A percentile compares a stretch with the other conserved stretches of the same genome.
Evolutionary conservation across 139 green algal genomes (phyloP).

Genomic region (Chlamydomonas sphaeroides): DNA sequence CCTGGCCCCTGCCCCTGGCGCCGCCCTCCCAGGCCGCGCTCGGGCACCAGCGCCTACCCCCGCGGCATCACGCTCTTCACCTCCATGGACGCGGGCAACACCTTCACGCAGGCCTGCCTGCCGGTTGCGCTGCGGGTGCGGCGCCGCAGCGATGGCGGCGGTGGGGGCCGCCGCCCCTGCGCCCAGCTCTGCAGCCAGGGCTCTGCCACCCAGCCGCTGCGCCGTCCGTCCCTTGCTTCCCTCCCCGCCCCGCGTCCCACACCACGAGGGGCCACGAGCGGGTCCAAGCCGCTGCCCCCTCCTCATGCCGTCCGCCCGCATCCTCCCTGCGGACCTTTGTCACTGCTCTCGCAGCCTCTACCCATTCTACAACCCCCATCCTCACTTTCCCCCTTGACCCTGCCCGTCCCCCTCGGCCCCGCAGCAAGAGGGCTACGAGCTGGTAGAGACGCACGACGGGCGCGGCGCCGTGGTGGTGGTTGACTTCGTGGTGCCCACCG

Average conservation of each 20-base stretch:
- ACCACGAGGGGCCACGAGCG: too few relatives aligned
- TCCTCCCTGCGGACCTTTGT: too few relatives aligned
- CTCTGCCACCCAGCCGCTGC: too few relatives aligned
- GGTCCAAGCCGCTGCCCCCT: too few relatives aligned
- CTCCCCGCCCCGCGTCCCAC: too few relatives aligned
- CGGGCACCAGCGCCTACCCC: not conserved
- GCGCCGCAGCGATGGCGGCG: not conserved
- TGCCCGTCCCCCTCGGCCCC: not conserved
- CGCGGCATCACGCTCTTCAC: conserved; percentile 67
- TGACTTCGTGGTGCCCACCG: conserved; percentile 71
- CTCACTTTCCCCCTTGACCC: not conserved
- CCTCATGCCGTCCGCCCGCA: too few relatives aligned
- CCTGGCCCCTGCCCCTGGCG: not conserved
- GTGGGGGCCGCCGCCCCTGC: too few relatives aligned
- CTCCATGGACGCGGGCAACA: conserved; percentile 59
- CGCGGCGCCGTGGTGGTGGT: conserved; percentile 82
- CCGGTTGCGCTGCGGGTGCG: conserved; percentile 68
- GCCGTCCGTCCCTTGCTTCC: too few relatives aligned
- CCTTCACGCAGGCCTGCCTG: conserved; percentile 81
- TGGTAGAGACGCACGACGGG: conserved; percentile 84
- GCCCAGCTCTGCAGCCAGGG: too few relatives aligned
- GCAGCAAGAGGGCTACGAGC: conserved; percentile 83
- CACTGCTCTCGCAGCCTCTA: not conserved
- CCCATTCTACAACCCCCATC: not conserved
- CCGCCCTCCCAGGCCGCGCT: not conserved